Evolutionary conservation across 495 filamentous ascomycete species (phyloP).

Genomic region (Daldinia concentrica): DNA sequence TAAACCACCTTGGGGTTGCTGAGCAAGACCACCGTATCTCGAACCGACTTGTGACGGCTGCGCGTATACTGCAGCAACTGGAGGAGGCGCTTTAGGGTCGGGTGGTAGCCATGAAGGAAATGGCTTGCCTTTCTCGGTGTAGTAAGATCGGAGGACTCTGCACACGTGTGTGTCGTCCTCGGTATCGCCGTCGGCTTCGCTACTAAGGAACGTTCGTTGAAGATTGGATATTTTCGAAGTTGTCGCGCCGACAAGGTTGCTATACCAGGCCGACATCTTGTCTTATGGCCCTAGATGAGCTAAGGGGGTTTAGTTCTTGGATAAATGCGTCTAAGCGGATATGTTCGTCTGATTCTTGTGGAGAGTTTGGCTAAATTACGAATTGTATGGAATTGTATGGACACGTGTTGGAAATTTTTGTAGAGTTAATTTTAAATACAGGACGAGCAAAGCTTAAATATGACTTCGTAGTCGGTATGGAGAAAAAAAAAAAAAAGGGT

Average conservation of each 20-base stretch:
- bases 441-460: neutral
- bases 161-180: conserved; percentile 96
- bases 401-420: conserved; percentile 20
- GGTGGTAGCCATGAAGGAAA: conserved; percentile 91
- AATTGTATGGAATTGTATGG: neutral
- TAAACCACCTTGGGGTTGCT: conserved; percentile 56
- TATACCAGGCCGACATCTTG: conserved; percentile 83
- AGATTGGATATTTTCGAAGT: conserved; percentile 82
- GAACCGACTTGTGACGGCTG: conserved; percentile 59
- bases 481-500: conserved; percentile 12
- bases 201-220: conserved; percentile 76
- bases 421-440: neutral
- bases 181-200: conserved; percentile 88
- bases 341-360: conserved; percentile 21
- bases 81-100: conserved; percentile 76
- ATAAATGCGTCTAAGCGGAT: conserved; percentile 27
- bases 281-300: conserved; percentile 15
- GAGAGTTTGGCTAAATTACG: neutral
- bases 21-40: conserved; percentile 59
- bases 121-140: conserved; percentile 83
- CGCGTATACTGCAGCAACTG: conserved; percentile 61
- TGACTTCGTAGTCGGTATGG: conserved; percentile 4
- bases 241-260: conserved; percentile 77
- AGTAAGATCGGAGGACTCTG: conserved; percentile 94
- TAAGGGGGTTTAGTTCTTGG: conserved; percentile 9